These are phyloP conservation scores for Diddensiella transvaalensis DNA, from an alignment of 805 yeast genomes.

Conservation along the genomic window DNA sequence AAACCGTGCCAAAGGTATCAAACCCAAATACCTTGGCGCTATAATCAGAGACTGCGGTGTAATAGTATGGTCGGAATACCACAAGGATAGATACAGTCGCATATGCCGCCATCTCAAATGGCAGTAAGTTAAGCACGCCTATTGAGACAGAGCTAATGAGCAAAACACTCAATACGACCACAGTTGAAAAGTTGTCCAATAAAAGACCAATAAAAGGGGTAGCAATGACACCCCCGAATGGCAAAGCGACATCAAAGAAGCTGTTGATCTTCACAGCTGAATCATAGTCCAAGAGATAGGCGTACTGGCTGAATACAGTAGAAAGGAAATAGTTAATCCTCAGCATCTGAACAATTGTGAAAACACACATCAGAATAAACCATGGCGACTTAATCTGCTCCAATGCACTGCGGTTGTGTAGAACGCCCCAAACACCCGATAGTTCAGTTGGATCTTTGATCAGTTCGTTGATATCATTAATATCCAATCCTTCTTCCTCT, in stretches of 20 bases:
- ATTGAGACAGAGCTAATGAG: conserved; percentile 53
- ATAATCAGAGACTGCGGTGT: conserved; percentile 88
- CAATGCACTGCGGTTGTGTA: conserved; percentile 58
- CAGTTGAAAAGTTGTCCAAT: conserved; percentile 67
- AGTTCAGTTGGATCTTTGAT: conserved; percentile 23
- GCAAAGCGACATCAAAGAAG: conserved; percentile 81
- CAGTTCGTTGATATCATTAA: conserved; percentile 2
- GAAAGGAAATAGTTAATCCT: conserved; percentile 92
- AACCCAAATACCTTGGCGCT: conserved; percentile 92
- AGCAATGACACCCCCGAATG: conserved; percentile 81
- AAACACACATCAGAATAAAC: conserved; percentile 72
- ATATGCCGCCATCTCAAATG: conserved; percentile 49
- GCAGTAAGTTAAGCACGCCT: conserved; percentile 67
- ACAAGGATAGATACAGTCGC: conserved; percentile 70
- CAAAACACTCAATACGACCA: conserved; percentile 53
- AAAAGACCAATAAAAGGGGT: conserved; percentile 83
- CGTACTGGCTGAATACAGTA: conserved; percentile 79
- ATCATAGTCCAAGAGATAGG: conserved; percentile 55
- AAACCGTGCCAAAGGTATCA: conserved; percentile 85
- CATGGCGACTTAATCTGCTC: conserved; percentile 56
- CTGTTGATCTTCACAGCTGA: conserved; percentile 58
- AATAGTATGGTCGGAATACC: conserved; percentile 84
- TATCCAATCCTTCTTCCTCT: conserved; percentile 2
- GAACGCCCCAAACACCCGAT: conserved; percentile 66
- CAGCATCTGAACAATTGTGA: conserved; percentile 85